Evolutionary conservation across 345 rosid genomes (phyloP), one percentile per base, ranked within the genome.

Genomic region (Capsella bursapastoris): DNA sequence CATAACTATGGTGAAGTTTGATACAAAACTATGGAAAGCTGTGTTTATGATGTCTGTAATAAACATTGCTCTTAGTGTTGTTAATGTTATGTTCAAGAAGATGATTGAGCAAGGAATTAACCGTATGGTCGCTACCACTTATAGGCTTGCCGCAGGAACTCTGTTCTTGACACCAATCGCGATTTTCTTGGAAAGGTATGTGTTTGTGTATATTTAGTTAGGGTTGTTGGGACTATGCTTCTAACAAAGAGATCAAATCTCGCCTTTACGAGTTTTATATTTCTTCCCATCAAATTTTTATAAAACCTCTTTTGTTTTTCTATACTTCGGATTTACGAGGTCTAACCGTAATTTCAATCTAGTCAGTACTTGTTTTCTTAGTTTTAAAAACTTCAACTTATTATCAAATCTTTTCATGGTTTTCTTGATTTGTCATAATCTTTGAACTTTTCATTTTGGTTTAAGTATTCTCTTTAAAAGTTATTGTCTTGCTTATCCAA

Each of bases 101-200:
- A 79, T 84, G 65, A 81, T 89, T 35, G 81, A 85, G 43, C 76
- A 80, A 66, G 98, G 96, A 43, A 80, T 84, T 43, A 83, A 84
- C 75, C 89, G 83, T 71, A 76, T 89, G 79, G 87, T 89, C 38
- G 80, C 92, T 4, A 72, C 86, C 68, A 86, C 93, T 15, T 89
- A 93, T 71, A 82, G 98, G n/a, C 87, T 84, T 29, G 68, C 69
- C 7, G 80, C 79, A 49, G 85, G 91, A 12, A 80, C 89, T 65
- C 40, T 82, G 64, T 85, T 90, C 88, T 73, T 93, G 75, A 80
- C 74, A 47, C 97, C 98, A 10, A 75, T 90, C 50, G 88, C 87
- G 16, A 82, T 80, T 70, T 79, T 89, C 52, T 76, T 77, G 71
- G 97, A 93, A 80, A 87, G 92, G 98, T 93, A 80, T 25, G 53